Evolutionary conservation across 352 stramenopile species (phyloP), one percentile per base, ranked within the genome.

Genomic region (Pythium dissotocum): DNA sequence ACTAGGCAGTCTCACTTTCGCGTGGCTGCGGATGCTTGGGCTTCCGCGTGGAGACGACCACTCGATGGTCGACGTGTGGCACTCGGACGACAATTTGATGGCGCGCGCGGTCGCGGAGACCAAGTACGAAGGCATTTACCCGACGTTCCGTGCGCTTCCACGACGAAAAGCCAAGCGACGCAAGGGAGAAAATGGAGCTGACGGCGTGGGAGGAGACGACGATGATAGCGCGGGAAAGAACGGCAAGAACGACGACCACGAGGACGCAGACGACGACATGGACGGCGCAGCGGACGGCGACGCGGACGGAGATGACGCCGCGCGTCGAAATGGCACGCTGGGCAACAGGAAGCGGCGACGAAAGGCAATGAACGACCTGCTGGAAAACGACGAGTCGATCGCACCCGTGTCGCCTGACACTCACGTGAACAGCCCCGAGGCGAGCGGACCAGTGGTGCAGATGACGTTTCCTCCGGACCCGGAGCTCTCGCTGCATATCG

Each of bases 1-100:
- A 55, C 61, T 86, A 28, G 77, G 81, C 2, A 72, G 84, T 56
- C 38, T 71, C 21, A 56, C 77, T 9, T 75, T 67, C 28, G 80
- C 82, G 0, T 94, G 83, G 83, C 78, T 87, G 40, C 77, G 78
- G 12, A 65, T 91, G 42, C 69, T 94, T 16, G 82, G 81, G 2
- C 72, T 94, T 8, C 85, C 85, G 12, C 57, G 73, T n/a, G 55
- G 69, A 1, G 66, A 73, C 1, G 80, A 94, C 48, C 81, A 88
- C 49, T 81, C 82, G 0, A 77, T 94, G 71, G 70, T 94, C 33
- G 85, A 94, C 44, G 85, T 94, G 1, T 94, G 85, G 85, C 85
- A 94, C 63, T 10, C 75, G 2, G 80, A 88, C 18, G 76, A 88
- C 38, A 60, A 60, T 2, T 55, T 94, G 6, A 76, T 79, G 10